These are phyloP conservation scores for Chytriomyces sp. DNA, from an alignment of 192 early-diverging fungal species.

Conservation along the genomic window DNA sequence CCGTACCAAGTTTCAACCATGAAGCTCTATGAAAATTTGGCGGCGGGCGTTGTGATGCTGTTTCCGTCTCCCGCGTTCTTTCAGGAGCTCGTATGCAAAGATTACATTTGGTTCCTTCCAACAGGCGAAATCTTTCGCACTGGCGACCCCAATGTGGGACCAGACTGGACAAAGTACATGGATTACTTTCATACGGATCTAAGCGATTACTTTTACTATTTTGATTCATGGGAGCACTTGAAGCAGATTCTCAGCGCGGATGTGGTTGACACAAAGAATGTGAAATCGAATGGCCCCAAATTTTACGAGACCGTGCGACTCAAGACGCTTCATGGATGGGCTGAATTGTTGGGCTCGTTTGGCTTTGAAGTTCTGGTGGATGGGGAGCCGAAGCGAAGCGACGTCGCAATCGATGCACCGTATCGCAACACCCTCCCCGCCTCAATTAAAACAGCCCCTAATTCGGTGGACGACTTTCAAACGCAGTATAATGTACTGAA, in stretches of 20 bases:
- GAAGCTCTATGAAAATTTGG: constrained; percentile 18
- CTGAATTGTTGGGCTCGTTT: constrained; percentile 7
- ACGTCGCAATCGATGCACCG: too few relatives aligned
- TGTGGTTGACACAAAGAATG: constrained; percentile 16
- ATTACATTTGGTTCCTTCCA: not conserved
- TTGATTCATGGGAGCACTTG: constrained; percentile 15
- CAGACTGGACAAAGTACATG: constrained; percentile 3
- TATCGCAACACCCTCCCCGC: too few relatives aligned
- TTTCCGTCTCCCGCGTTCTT: not conserved
- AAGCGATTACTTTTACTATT: not conserved
- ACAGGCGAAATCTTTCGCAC: constrained; percentile 10
- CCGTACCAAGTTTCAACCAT: constrained; percentile 20
- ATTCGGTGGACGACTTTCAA: too few relatives aligned
- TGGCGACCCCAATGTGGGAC: not conserved
- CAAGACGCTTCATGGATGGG: constrained; percentile 14
- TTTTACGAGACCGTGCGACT: not conserved
- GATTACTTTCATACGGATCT: constrained; percentile 4
- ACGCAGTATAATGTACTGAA: too few relatives aligned
- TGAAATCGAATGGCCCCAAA: constrained; percentile 7
- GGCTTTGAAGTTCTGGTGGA: constrained; percentile 14
- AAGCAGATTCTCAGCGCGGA: not conserved
- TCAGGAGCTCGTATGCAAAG: not conserved
- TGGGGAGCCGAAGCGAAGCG: not conserved
- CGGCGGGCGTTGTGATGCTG: constrained; percentile 5
- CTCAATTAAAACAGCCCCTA: too few relatives aligned